These are phyloP conservation scores for Phytopythium litorale DNA, from an alignment of 352 stramenopile genomes.

Conservation along the genomic window DNA sequence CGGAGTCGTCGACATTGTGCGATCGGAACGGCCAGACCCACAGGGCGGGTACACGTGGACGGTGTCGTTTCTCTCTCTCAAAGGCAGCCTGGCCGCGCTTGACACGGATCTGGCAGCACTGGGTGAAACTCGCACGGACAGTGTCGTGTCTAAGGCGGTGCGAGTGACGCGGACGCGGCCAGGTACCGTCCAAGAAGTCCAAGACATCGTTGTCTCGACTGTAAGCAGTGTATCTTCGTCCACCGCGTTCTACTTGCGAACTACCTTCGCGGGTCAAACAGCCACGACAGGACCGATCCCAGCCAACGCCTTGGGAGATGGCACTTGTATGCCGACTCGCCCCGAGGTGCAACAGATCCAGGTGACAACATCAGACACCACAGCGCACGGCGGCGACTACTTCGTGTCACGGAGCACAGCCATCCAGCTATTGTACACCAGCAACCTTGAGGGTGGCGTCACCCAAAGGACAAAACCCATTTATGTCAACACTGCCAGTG, in stretches of 20 bases:
- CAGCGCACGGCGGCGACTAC: conserved; percentile 79
- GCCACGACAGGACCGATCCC: conserved; percentile 81
- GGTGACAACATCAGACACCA: conserved; percentile 91
- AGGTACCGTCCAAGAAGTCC: conserved; percentile 63
- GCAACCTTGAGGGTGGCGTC: conserved; percentile 40
- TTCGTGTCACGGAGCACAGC: conserved; percentile 81
- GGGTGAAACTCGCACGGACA: conserved; percentile 48
- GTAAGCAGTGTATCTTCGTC: conserved; percentile 22
- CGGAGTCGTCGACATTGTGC: conserved; percentile 56
- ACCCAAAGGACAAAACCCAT: conserved; percentile 76
- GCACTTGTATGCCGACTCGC: conserved; percentile 55
- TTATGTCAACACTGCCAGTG: conserved; percentile 68
- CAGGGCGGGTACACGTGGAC: conserved; percentile 93
- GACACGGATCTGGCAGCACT: conserved; percentile 25
- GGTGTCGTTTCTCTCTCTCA: conserved; percentile 89
- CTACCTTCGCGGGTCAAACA: conserved; percentile 37
- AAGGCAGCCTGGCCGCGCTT: conserved; percentile 41
- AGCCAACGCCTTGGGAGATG: conserved; percentile 60
- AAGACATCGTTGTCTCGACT: conserved; percentile 61
- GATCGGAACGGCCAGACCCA: conserved; percentile 56
- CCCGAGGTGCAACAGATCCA: conserved; percentile 89
- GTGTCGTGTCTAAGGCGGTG: conserved; percentile 40
- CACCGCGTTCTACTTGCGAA: conserved; percentile 44
- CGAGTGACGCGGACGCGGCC: conserved; percentile 32
- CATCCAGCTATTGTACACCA: conserved; percentile 89